These are phyloP conservation scores for Hypholoma sublateritium DNA, from an alignment of 768 basidiomycete species.

Conservation along the genomic window DNA sequence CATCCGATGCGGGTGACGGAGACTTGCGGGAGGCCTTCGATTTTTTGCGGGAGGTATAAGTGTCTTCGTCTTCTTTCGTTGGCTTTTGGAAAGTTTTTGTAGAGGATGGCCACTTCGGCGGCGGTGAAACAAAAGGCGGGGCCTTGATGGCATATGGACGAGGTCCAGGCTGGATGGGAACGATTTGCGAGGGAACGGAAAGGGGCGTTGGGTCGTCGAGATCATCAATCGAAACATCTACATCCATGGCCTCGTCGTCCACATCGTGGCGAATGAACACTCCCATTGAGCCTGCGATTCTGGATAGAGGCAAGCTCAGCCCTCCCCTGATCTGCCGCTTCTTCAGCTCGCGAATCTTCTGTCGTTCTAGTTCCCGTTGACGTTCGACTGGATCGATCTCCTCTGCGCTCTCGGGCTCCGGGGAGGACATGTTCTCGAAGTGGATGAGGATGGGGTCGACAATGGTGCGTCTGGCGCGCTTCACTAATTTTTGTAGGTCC, in stretches of 20 bases:
- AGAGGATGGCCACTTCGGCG: background rate
- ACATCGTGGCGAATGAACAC: slow-evolving; percentile 57
- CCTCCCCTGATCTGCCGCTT: slow-evolving; percentile 41
- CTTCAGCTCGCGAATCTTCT: slow-evolving; percentile 58
- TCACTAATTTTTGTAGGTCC: slow-evolving; percentile 58
- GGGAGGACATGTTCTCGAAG: slow-evolving; percentile 30
- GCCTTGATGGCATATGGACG: slow-evolving; percentile 1
- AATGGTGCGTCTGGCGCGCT: slow-evolving; percentile 46
- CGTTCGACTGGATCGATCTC: slow-evolving; percentile 39
- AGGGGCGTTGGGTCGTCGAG: slow-evolving; percentile 7
- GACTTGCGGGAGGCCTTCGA: background rate
- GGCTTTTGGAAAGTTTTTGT: background rate
- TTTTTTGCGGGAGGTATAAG: slow-evolving; percentile 9
- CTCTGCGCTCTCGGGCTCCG: slow-evolving; percentile 37
- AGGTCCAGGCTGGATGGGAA: background rate
- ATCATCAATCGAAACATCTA: slow-evolving; percentile 49
- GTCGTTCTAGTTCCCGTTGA: slow-evolving; percentile 39
- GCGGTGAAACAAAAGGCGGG: background rate
- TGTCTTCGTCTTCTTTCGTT: background rate
- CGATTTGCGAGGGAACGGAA: background rate
- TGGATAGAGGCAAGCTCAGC: slow-evolving; percentile 21
- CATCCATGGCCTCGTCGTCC: slow-evolving; percentile 61
- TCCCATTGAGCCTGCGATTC: slow-evolving; percentile 26
- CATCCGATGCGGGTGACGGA: slow-evolving; percentile 1
- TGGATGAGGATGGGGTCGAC: slow-evolving; percentile 47